Evolutionary conservation across 176 grass and related monocot genomes (phyloP).

Genomic region (Panicum miliaceum): DNA sequence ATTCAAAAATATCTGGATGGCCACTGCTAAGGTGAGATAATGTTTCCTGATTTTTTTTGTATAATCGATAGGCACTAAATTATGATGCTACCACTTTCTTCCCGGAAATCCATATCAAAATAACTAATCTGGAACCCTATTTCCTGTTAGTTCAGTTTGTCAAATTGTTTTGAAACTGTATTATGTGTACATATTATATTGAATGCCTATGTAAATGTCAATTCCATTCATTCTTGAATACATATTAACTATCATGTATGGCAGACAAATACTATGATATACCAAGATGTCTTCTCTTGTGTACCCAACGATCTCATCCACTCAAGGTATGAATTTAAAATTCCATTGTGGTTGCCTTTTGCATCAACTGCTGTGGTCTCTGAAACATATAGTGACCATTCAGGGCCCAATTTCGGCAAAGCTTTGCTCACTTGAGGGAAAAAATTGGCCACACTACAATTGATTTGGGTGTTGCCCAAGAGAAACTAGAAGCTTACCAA

Average conservation of each 20-base stretch:
- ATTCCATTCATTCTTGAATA: conserved; percentile 18
- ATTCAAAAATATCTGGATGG: conserved; percentile 95
- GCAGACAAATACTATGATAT: conserved; percentile 92
- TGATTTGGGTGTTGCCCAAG: conserved; percentile 85
- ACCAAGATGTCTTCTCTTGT: conserved; percentile 95
- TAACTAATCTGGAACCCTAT: conserved; percentile 26
- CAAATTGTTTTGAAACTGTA: conserved; percentile 1
- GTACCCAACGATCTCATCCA: conserved; percentile 93
- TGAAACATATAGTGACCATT: conserved; percentile 39
- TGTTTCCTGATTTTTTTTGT: conserved; percentile 11
- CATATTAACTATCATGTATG: conserved; percentile 22
- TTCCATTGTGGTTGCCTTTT: conserved; percentile 18
- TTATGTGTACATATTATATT: not conserved
- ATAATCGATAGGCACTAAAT: not conserved
- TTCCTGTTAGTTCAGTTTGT: conserved; percentile 1
- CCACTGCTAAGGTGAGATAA: conserved; percentile 82
- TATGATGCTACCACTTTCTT: conserved; percentile 32
- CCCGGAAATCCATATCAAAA: conserved; percentile 11
- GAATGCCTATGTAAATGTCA: not conserved
- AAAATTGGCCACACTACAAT: conserved; percentile 88
- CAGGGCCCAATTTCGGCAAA: conserved; percentile 80
- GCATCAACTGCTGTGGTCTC: conserved; percentile 4
- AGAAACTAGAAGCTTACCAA: conserved; percentile 64
- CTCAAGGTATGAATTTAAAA: conserved; percentile 70
- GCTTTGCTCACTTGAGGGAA: conserved; percentile 67